Evolutionary conservation across 495 filamentous ascomycete species (phyloP), one percentile per base, ranked within the genome.

Genomic region (Neurospora discreta): DNA sequence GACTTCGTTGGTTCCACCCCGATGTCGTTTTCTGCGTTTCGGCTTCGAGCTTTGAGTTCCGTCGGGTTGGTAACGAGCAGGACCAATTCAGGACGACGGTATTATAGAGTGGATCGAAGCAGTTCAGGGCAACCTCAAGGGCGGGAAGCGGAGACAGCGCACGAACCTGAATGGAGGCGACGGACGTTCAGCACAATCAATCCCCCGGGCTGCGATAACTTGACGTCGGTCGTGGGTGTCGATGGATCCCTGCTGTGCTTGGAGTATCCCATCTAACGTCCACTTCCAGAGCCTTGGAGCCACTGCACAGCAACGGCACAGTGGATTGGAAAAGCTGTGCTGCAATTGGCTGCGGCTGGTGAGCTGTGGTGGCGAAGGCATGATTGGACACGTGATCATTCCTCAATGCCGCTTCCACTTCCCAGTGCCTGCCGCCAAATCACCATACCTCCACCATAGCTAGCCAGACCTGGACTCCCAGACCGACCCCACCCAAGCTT

Each of bases 191-290:
- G 39, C 39, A 43, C 41, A 68, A 71, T 46, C n/a, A n/a, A n/a
- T n/a, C n/a, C 39, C 52, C 65, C 23, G 72, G 38, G 43, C 42
- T 70, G 36, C 70, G 80, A 81, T 82, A 78, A 82, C 80, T 78
- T 77, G 76, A 73, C 72, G 43, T 20, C 73, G 60, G 5, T 79
- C 38, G n/a, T n/a, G 38, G 38, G 7, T 72, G 80, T 82, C 81
- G 77, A 77, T 36, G 40, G 13, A 65, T 70, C 44, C 46, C 41
- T 33, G 38, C 38, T 38, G 44, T 52, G 44, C 44, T 52, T 52
- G 18, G 20, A 60, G 52, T 60, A 58, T 58, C 46, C 23, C 46
- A 52, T 9, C 0, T 1, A 9, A 39, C 46, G 52, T 60, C 52
- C 52, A 52, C 46, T 26, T 52, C 46, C 46, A 52, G 46, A 60